Base-by-base conservation (phyloP, 2,329 filamentous ascomycete species). In the Pestalotiopsis sp. region DNA sequence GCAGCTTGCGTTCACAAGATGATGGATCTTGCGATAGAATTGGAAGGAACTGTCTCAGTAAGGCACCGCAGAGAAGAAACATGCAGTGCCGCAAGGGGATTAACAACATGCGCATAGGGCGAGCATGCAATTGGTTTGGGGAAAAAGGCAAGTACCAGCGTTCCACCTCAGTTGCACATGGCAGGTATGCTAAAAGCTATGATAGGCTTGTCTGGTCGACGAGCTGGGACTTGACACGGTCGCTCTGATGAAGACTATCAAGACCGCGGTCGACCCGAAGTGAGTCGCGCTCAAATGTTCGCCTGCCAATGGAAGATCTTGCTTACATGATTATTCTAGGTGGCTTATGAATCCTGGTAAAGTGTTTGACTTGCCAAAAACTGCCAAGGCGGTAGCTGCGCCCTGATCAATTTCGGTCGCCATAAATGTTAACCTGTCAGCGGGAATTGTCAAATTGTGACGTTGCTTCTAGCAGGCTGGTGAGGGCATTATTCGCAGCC, bases 61-160 rank as follows among this genome's bases (percentile, higher is more conserved):
- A 69, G 64, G 20, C 3, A 17, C 7, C 17, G 4, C 9, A 9
- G n/a, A 4, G 13, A 23, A 9, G 27, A n/a, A 49, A 89, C 2
- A 11, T 13, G 0, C 39, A 38, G 12, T 12, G 9, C 31, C 13
- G 36, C 9, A 4, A 11, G 12, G 13, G 9, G 39, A 17, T 13
- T 17, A 45, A 45, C 13, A 0, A 3, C 1, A 3, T 4, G 17
- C 13, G 27, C 27, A 3, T 59, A 66, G 64, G 57, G 90, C 7
- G 90, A 91, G 75, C 89, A 91, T 76, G 89, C 89, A 14, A 85
- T 91, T 11, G 89, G 89, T 0, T 77, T 91, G 13, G 87, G 90
- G 2, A 91, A 91, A 80, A 82, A 87, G 70, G 88, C 58, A 17
- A 58, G 27, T n/a, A 11, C 20, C 45, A 41, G 4, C 14, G 12